phyloP scores from a whole-genome alignment of 2,329 filamentous ascomycete genomes.

The Xylariaceae sp. region DNA sequence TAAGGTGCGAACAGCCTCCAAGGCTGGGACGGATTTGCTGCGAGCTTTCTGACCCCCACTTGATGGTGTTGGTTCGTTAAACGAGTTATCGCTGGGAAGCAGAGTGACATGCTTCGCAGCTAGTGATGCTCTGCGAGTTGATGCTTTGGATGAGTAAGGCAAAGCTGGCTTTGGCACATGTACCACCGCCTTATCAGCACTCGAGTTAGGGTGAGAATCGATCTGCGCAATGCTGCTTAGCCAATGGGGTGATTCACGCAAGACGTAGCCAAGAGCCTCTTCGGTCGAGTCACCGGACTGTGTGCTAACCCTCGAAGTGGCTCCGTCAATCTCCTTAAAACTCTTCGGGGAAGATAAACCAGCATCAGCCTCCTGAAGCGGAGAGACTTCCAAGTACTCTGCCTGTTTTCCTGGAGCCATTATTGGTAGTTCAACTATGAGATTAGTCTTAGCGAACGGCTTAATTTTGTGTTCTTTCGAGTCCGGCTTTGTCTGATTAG shows the following conservation, averaged over 20 bases:
- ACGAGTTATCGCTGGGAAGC: neutral
- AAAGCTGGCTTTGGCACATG: neutral
- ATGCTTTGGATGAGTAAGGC: neutral
- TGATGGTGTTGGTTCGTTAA: neutral
- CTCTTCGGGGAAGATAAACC: constrained; percentile 10
- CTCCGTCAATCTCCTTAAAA: constrained; percentile 24
- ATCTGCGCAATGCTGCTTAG: constrained; percentile 22
- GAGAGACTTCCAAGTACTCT: constrained; percentile 12
- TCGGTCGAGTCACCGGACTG: constrained; percentile 13
- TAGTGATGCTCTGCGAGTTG: neutral
- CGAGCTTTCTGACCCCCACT: neutral
- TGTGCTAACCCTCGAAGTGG: neutral
- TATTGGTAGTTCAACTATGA: constrained; percentile 21
- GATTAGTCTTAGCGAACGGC: neutral
- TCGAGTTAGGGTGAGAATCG: neutral
- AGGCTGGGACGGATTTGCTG: neutral
- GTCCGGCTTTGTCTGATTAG: neutral
- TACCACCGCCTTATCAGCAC: neutral
- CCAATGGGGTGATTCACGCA: constrained; percentile 28
- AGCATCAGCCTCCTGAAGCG: neutral
- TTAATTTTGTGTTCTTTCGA: neutral
- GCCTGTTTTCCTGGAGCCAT: constrained; percentile 12
- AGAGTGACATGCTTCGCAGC: neutral
- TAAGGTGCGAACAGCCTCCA: neutral
- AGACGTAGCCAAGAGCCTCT: constrained; percentile 25